Conservation (phyloP, 495 filamentous ascomycete genomes). For the Cercophora scortea region DNA sequence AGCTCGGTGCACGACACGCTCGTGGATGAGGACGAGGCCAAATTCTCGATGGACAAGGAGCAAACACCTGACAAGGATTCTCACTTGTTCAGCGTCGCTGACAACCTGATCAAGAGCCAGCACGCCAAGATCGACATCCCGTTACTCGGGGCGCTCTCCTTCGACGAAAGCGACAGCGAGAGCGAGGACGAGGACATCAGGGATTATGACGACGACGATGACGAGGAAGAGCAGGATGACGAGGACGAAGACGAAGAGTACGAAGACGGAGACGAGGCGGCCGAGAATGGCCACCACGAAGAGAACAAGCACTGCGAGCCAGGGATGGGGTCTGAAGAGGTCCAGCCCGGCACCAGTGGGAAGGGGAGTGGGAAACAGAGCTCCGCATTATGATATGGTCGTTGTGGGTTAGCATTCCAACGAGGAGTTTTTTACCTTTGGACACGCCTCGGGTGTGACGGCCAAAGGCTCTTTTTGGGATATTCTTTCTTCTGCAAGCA, state of each 20-base stretch:
- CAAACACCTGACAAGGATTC: slow-evolving; percentile 19
- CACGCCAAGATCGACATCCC: slow-evolving; percentile 24
- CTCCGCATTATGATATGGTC: slow-evolving; percentile 7
- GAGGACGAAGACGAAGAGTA: slow-evolving; percentile 10
- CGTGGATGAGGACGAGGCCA: slow-evolving; percentile 15
- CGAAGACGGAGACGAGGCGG: background rate
- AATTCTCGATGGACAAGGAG: slow-evolving; percentile 24
- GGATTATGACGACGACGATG: slow-evolving; percentile 18
- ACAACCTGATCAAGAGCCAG: slow-evolving; percentile 28
- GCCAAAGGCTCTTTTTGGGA: too few relatives aligned
- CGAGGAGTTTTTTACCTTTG: too few relatives aligned
- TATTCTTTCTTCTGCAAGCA: too few relatives aligned
- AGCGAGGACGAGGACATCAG: slow-evolving; percentile 15
- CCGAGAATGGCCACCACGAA: background rate
- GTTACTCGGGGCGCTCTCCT: slow-evolving; percentile 21
- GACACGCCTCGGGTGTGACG: too few relatives aligned
- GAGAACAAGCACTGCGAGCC: slow-evolving; percentile 3
- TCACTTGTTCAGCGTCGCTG: slow-evolving; percentile 21
- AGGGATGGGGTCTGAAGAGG: slow-evolving; percentile 12
- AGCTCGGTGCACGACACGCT: background rate
- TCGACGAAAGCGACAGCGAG: slow-evolving; percentile 27
- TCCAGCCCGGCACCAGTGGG: slow-evolving; percentile 10
- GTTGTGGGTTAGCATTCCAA: too few relatives aligned
- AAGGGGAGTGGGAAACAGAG: slow-evolving; percentile 17
- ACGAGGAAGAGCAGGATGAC: slow-evolving; percentile 14